phyloP scores from a whole-genome alignment of 768 basidiomycete species.

The Naematelia aurantialba region DNA sequence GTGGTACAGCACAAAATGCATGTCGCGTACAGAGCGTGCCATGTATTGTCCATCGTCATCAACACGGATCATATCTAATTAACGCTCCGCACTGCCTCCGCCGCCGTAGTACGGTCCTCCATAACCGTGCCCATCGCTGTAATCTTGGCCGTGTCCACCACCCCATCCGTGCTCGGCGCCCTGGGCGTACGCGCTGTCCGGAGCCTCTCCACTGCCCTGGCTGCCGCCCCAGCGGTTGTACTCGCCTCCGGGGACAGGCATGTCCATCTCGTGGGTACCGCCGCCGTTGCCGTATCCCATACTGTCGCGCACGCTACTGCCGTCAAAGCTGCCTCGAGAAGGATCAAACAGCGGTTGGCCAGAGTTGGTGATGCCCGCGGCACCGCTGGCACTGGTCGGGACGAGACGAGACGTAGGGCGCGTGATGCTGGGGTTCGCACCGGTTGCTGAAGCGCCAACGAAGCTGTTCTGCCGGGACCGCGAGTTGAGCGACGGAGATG shows the following conservation, averaged over 20 bases:
- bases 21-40: too few relatives aligned
- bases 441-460: conserved; percentile 2
- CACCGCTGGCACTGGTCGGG: not conserved
- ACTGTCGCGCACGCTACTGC: not conserved
- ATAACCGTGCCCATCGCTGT: not conserved
- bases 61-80: too few relatives aligned
- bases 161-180: not conserved
- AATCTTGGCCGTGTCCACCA: not conserved
- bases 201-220: not conserved
- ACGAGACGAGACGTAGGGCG: conserved; percentile 1
- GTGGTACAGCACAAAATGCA: not conserved
- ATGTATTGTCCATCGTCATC: too few relatives aligned
- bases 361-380: not conserved
- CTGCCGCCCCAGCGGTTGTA: not conserved
- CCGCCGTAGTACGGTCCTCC: not conserved
- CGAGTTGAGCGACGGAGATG: not conserved
- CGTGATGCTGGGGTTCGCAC: not conserved
- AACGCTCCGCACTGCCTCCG: not conserved
- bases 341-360: conserved; percentile 4
- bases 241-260: not conserved
- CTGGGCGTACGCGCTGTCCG: not conserved
- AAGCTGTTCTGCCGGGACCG: conserved; percentile 3
- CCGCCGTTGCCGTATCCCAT: not conserved
- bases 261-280: not conserved
- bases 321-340: not conserved